Conservation (phyloP, 192 early-diverging fungal species). For the Entomortierella beljakovae region DNA sequence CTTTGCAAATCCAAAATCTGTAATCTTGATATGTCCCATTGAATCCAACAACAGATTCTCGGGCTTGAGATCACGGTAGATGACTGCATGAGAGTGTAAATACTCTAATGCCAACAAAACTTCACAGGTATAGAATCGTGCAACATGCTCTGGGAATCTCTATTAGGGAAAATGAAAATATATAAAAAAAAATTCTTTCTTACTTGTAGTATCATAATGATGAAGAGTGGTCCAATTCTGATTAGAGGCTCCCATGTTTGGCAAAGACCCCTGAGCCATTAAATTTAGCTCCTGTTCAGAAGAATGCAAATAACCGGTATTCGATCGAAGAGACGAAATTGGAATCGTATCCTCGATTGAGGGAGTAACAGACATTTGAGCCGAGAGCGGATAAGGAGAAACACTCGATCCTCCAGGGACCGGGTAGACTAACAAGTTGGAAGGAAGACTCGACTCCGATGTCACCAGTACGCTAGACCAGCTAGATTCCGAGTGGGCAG, state of each 20-base stretch:
- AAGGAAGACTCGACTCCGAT: background rate
- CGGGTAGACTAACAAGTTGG: background rate
- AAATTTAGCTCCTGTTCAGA: background rate
- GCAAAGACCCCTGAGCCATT: background rate
- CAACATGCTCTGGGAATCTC: constrained; percentile 89
- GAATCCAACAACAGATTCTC: constrained; percentile 84
- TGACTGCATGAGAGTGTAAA: constrained; percentile 85
- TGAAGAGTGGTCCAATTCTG: constrained; percentile 1
- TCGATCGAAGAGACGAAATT: background rate
- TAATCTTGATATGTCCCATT: constrained; percentile 87
- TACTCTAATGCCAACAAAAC: constrained; percentile 92
- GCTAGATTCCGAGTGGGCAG: too few species aligned
- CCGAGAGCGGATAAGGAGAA: constrained; percentile 1
- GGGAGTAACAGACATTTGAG: constrained; percentile 2
- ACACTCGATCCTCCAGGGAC: background rate
- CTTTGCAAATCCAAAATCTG: constrained; percentile 92
- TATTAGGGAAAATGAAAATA: constrained; percentile 9
- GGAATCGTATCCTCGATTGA: constrained; percentile 9
- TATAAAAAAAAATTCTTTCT: too few species aligned
- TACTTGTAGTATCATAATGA: too few species aligned
- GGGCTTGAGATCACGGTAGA: constrained; percentile 94
- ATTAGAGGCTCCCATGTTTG: background rate
- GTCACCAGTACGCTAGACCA: too few species aligned
- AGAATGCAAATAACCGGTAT: background rate
- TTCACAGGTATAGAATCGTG: constrained; percentile 91